These are phyloP conservation scores for Plasmodium vivax DNA, from an alignment of 169 alveolate species.

Conservation along the genomic window DNA sequence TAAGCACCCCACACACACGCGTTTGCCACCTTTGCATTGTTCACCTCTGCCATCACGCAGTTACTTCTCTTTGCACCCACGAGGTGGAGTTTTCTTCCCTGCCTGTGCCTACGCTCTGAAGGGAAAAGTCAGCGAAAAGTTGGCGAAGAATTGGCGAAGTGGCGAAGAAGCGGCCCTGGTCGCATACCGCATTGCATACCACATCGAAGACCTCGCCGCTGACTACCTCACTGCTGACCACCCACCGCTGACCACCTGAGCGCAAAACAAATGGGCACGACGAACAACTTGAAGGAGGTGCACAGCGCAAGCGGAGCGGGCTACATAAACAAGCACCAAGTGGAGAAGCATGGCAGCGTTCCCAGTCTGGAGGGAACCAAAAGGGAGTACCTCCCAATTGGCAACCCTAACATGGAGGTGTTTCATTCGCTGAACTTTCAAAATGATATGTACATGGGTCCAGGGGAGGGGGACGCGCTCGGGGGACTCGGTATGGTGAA, in stretches of 20 bases:
- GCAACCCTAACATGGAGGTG: background rate
- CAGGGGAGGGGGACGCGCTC: background rate
- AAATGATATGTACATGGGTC: background rate
- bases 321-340: background rate
- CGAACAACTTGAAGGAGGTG: background rate
- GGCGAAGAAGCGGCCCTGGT: background rate
- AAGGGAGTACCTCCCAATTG: constrained; percentile 16
- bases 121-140: background rate
- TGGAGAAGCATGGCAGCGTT: background rate
- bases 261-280: constrained; percentile 25
- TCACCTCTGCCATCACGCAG: background rate
- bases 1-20: background rate
- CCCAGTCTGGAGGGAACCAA: background rate
- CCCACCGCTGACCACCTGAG: background rate
- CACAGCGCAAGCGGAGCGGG: constrained; percentile 12
- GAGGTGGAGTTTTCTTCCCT: background rate
- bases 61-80: background rate
- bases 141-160: background rate
- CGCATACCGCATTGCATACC: background rate
- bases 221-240: background rate
- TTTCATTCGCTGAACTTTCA: background rate
- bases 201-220: background rate
- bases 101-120: background rate
- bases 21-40: background rate
- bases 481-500: background rate